phyloP scores from a whole-genome alignment of 352 stramenopile genomes.

The Pythium volutum region DNA sequence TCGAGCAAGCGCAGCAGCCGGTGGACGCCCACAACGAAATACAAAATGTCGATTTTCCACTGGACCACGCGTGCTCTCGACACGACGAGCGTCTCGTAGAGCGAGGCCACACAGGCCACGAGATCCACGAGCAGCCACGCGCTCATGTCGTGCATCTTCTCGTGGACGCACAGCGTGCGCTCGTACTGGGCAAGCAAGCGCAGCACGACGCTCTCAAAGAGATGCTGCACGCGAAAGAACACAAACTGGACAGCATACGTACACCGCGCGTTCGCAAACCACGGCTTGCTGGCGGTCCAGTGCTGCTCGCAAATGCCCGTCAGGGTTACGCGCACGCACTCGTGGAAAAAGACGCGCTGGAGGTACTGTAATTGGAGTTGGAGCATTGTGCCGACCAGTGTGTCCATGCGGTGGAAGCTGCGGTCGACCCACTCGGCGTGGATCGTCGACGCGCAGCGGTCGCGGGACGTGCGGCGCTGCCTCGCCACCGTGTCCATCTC shows the following conservation, averaged over 20 bases:
- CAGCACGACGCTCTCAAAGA: constrained; percentile 43
- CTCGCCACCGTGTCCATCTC: constrained; percentile 47
- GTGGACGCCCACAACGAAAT: constrained; percentile 59
- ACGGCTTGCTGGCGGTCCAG: constrained; percentile 52
- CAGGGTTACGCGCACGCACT: constrained; percentile 43
- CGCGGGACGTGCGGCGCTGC: constrained; percentile 28
- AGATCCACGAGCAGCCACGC: constrained; percentile 51
- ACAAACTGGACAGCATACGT: constrained; percentile 59
- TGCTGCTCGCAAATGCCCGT: constrained; percentile 54
- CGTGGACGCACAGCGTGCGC: constrained; percentile 51
- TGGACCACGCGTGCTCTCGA: constrained; percentile 42
- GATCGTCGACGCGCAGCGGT: constrained; percentile 27
- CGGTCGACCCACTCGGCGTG: constrained; percentile 67
- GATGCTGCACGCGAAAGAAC: constrained; percentile 40
- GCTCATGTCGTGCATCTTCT: constrained; percentile 55
- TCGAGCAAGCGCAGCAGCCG: constrained; percentile 48
- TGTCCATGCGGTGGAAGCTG: constrained; percentile 58
- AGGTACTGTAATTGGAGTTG: constrained; percentile 48
- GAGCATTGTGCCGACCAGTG: constrained; percentile 46
- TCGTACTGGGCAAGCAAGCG: constrained; percentile 46
- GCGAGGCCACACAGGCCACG: constrained; percentile 35
- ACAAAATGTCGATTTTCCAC: constrained; percentile 76
- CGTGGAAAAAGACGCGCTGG: constrained; percentile 59
- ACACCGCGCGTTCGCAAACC: constrained; percentile 58
- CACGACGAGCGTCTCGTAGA: constrained; percentile 48